phyloP scores from a whole-genome alignment of 2,329 filamentous ascomycete genomes.

The Colletotrichum musae region DNA sequence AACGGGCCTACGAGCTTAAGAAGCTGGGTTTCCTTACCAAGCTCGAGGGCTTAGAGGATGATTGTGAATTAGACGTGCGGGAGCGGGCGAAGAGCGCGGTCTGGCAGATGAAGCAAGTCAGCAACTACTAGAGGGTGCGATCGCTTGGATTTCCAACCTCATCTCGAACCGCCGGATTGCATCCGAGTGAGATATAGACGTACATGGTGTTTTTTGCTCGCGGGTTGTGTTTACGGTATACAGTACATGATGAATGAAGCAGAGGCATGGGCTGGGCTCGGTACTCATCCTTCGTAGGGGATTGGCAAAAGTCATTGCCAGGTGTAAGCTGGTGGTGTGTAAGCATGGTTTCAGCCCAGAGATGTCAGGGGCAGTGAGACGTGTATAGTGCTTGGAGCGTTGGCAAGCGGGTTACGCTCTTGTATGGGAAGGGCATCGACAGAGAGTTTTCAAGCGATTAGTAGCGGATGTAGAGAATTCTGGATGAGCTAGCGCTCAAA shows the following conservation, averaged over 20 bases:
- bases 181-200: slow-evolving; percentile 30
- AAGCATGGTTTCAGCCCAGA: too few species aligned
- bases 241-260: slow-evolving; percentile 39
- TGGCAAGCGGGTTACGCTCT: too few species aligned
- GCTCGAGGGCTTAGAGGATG: slow-evolving; percentile 74
- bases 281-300: not conserved
- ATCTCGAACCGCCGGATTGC: slow-evolving; percentile 1
- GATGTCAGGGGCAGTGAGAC: too few species aligned
- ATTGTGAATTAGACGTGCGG: slow-evolving; percentile 84
- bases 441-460: too few species aligned
- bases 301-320: too few species aligned
- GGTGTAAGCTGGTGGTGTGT: not conserved
- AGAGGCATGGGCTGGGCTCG: slow-evolving; percentile 5
- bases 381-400: too few species aligned
- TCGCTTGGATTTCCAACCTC: not conserved
- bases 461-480: too few species aligned
- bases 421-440: too few species aligned
- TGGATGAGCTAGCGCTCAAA: too few species aligned
- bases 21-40: slow-evolving; percentile 79
- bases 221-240: slow-evolving; percentile 25
- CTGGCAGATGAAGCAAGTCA: slow-evolving; percentile 74
- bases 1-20: slow-evolving; percentile 78
- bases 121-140: slow-evolving; percentile 28
- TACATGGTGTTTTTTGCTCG: slow-evolving; percentile 22
- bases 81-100: slow-evolving; percentile 87